Percentiles rank a stretch among this genome's conserved stretches.
Conservation (phyloP, 2,329 filamentous ascomycete species). For the Coniella vitis region DNA sequence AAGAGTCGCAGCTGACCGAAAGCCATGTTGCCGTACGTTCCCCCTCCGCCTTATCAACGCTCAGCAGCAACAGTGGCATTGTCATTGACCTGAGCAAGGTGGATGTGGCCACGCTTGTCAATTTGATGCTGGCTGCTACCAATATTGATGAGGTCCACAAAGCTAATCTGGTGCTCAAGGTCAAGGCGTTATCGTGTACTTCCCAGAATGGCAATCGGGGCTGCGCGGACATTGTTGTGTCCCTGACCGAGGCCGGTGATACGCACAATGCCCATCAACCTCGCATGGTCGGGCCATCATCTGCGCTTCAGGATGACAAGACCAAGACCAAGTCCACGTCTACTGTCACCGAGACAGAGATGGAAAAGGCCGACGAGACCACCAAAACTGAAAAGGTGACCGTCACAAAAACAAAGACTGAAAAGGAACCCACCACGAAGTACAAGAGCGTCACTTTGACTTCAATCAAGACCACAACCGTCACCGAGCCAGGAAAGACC, state of each 20-base stretch:
- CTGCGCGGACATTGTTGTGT: not conserved
- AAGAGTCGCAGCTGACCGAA: not conserved
- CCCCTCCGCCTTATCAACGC: not conserved
- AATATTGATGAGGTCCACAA: slow-evolving; percentile 1
- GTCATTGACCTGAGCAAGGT: not conserved
- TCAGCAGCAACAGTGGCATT: not conserved
- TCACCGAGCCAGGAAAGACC: no score
- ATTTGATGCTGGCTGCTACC: slow-evolving; percentile 2
- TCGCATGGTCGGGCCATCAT: no score
- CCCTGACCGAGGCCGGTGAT: not conserved
- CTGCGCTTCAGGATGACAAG: not conserved
- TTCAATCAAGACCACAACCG: no score
- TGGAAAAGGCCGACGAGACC: not conserved
- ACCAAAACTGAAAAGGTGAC: no score
- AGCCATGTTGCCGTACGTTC: not conserved
- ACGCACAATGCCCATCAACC: no score
- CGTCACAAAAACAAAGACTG: no score
- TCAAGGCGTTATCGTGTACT: not conserved
- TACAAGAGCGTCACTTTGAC: no score
- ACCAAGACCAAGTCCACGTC: no score
- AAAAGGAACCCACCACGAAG: no score
- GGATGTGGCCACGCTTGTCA: not conserved
- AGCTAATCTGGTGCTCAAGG: not conserved
- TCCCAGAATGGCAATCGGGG: not conserved
- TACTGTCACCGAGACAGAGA: not conserved